These are phyloP conservation scores for Triticum dicoccoides DNA, from an alignment of 176 grass and related monocot species.

Conservation along the genomic window DNA sequence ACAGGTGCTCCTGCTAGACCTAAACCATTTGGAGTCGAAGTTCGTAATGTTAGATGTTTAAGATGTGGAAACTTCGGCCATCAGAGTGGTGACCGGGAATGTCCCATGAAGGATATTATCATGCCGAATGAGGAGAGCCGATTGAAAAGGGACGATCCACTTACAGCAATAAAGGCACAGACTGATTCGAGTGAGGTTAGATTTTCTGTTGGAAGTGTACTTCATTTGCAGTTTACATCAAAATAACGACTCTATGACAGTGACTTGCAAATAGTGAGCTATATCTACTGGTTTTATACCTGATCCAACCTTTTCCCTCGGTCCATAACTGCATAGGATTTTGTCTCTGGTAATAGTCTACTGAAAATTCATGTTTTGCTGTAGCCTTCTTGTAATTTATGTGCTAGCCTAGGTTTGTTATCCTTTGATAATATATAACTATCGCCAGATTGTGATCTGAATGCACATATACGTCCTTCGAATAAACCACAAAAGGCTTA, in stretches of 20 bases:
- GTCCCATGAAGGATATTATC: slow-evolving; percentile 86
- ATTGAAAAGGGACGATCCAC: slow-evolving; percentile 96
- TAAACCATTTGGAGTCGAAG: slow-evolving; percentile 94
- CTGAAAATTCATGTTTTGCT: background rate
- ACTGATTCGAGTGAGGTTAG: slow-evolving; percentile 80
- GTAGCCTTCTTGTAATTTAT: background rate
- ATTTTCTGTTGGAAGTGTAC: background rate
- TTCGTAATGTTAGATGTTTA: slow-evolving; percentile 94
- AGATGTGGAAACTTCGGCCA: slow-evolving; percentile 83
- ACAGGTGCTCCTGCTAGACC: slow-evolving; percentile 79
- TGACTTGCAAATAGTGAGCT: background rate
- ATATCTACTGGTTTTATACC: background rate
- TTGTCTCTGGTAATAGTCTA: background rate
- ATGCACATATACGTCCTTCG: background rate
- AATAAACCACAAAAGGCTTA: background rate
- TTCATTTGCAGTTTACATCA: slow-evolving; percentile 10
- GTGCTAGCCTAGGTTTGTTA: background rate
- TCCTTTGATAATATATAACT: background rate
- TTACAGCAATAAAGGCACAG: slow-evolving; percentile 86
- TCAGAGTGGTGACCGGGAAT: slow-evolving; percentile 95
- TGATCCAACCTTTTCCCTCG: background rate
- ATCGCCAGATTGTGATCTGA: background rate
- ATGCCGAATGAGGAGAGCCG: slow-evolving; percentile 98
- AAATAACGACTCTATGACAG: background rate
- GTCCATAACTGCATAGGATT: background rate